Conservation (phyloP, 2,329 filamentous ascomycete species). For the Ophiostoma fasciatum region DNA sequence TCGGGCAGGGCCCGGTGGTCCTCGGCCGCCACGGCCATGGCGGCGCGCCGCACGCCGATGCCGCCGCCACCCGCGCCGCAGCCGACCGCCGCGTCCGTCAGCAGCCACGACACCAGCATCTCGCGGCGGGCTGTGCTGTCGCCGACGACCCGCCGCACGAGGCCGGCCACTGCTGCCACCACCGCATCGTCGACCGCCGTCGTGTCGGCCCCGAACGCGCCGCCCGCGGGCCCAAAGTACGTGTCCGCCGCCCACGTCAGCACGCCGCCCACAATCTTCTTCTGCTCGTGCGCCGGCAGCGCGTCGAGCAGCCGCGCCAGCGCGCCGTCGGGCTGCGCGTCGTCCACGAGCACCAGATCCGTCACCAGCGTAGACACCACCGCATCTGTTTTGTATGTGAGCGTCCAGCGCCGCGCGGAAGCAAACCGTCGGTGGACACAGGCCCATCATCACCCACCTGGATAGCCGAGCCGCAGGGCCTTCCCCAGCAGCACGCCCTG, state of each 20-base stretch:
- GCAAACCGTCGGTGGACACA: no score
- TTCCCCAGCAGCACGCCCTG: slow-evolving; percentile 38
- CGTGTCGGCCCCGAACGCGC: background rate
- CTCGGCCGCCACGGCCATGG: slow-evolving; percentile 41
- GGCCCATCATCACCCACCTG: slow-evolving; percentile 47
- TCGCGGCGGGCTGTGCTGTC: slow-evolving; percentile 32
- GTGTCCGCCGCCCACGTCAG: slow-evolving; percentile 31
- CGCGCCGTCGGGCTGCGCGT: slow-evolving; percentile 8
- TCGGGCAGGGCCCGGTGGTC: slow-evolving; percentile 35
- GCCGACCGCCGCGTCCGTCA: slow-evolving; percentile 44
- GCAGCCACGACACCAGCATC: slow-evolving; percentile 50
- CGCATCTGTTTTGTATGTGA: no score
- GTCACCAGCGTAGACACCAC: slow-evolving; percentile 23
- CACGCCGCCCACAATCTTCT: slow-evolving; percentile 24
- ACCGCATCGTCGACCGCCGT: slow-evolving; percentile 14
- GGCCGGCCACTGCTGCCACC: slow-evolving; percentile 42
- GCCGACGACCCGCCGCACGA: slow-evolving; percentile 36
- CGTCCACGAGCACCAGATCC: slow-evolving; percentile 17
- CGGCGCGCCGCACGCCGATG: slow-evolving; percentile 51
- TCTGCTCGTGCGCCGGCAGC: slow-evolving; percentile 28
- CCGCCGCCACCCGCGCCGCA: slow-evolving; percentile 46
- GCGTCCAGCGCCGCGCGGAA: no score
- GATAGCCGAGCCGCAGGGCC: slow-evolving; percentile 56
- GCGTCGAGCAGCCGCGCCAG: slow-evolving; percentile 20
- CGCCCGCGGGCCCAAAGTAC: slow-evolving; percentile 21